Base-by-base conservation (phyloP, 1,284 basidiomycete genomes). In the Trichosporon asahii region DNA sequence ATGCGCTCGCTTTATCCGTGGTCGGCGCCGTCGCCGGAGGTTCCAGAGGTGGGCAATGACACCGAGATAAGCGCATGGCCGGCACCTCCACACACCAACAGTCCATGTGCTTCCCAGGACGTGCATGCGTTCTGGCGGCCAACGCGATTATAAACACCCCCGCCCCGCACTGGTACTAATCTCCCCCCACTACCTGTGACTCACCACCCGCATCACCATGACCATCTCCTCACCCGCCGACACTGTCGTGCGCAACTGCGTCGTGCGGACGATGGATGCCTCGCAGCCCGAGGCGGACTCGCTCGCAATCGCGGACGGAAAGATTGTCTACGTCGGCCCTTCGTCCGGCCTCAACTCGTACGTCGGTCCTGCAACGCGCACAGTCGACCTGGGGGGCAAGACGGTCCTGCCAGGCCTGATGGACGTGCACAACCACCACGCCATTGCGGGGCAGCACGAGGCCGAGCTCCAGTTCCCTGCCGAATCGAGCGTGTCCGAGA, bases 361-460 rank as follows among this genome's bases (percentile, higher is more conserved):
- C 55, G n/a, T 12, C 5, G 66, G 55, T 25, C 23, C 37, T 1
- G 21, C 15, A 31, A 67, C 66, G 7, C 23, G 14, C 11, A 23
- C 37, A 1, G n/a, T 67, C 27, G 66, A 67, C 37, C 18, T 61
- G 8, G 57, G 18, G 4, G 66, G 66, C 15, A 15, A n/a, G 15
- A 37, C 55, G 11, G 66, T 67, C 23, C 27, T 67, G 3, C 66
- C 66, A 18, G 66, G 66, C 5, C 66, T 67, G 1, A 46, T 67
- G 66, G 66, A 67, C 55, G 66, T 67, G 57, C 66, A 67, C 57
- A 67, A 67, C 66, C 66, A 67, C 25, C 66, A 67, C 57, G 25
- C 37, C 18, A 46, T 67, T 4, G 66, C 65, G 35, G 64, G 64
- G 57, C 29, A 61, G 27, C 57, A 61, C 27, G 57, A 61, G 27